Evolutionary conservation across 768 basidiomycete species (phyloP).

Genomic region (Paxillus rubicundulus): DNA sequence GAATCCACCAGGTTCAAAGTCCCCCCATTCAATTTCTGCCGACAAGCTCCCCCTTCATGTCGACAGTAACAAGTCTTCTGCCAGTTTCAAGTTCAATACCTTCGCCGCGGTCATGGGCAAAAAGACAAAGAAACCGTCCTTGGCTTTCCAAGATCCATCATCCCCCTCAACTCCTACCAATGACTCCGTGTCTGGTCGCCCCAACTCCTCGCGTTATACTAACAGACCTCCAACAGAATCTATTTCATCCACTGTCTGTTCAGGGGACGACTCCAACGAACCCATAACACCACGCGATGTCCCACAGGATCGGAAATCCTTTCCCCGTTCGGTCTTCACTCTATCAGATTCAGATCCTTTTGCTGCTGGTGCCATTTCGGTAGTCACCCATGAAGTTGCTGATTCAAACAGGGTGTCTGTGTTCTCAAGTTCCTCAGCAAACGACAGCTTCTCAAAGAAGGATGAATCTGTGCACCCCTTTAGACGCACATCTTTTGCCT

Average conservation of each 20-base stretch:
- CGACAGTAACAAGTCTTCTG: conserved; percentile 21
- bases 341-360: conserved; percentile 67
- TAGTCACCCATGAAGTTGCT: conserved; percentile 32
- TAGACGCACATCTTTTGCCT: conserved; percentile 54
- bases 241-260: conserved; percentile 50
- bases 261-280: conserved; percentile 52
- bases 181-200: conserved; percentile 14
- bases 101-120: conserved; percentile 62
- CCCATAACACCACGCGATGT: conserved; percentile 54
- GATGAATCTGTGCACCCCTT: conserved; percentile 30
- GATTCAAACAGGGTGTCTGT: conserved; percentile 52
- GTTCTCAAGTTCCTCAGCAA: conserved; percentile 50
- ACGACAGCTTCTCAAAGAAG: conserved; percentile 43
- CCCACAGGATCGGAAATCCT: conserved; percentile 27
- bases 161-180: conserved; percentile 17
- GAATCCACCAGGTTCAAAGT: conserved; percentile 5
- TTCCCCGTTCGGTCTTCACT: conserved; percentile 52
- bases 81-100: conserved; percentile 48
- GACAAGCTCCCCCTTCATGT: conserved; percentile 24
- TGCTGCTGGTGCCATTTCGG: conserved; percentile 46
- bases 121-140: conserved; percentile 57
- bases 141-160: conserved; percentile 50
- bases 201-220: conserved; percentile 24
- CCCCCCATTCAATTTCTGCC: conserved; percentile 24
- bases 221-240: conserved; percentile 53